These are phyloP conservation scores for Coemansia asiatica DNA, from an alignment of 192 early-diverging fungal species.

Conservation along the genomic window DNA sequence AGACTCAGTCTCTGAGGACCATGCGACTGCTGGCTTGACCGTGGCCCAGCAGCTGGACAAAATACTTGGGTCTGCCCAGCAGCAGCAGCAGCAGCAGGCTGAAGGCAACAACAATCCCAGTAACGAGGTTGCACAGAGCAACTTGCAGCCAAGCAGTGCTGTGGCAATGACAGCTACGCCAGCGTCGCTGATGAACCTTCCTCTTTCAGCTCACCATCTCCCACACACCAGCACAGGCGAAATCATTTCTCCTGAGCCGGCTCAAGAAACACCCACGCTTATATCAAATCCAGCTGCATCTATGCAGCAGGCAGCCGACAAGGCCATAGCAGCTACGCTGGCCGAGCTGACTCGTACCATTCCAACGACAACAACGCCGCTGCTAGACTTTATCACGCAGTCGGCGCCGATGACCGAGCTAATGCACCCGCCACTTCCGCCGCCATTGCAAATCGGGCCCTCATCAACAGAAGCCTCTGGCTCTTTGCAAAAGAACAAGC, in stretches of 20 bases:
- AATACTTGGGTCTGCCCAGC: background rate
- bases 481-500: background rate
- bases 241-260: conserved; percentile 5
- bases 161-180: conserved; percentile 30
- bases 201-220: conserved; percentile 49
- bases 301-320: background rate
- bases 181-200: conserved; percentile 50
- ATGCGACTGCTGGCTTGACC: background rate
- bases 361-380: background rate
- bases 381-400: conserved; percentile 25
- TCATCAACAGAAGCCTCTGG: conserved; percentile 8
- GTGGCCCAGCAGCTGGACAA: conserved; percentile 10
- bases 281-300: background rate
- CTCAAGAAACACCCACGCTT: background rate
- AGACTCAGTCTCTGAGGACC: background rate
- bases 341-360: background rate
- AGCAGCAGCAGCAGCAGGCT: background rate
- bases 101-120: no score
- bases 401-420: conserved; percentile 45
- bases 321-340: conserved; percentile 6
- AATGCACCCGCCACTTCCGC: conserved; percentile 40
- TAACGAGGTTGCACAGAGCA: no score
- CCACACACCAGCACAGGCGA: conserved; percentile 38
- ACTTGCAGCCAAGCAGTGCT: background rate
- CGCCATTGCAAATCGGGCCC: conserved; percentile 41